These are phyloP conservation scores for Chrysopogon serrulatus DNA, from an alignment of 176 grass and related monocot species.

Conservation along the genomic window DNA sequence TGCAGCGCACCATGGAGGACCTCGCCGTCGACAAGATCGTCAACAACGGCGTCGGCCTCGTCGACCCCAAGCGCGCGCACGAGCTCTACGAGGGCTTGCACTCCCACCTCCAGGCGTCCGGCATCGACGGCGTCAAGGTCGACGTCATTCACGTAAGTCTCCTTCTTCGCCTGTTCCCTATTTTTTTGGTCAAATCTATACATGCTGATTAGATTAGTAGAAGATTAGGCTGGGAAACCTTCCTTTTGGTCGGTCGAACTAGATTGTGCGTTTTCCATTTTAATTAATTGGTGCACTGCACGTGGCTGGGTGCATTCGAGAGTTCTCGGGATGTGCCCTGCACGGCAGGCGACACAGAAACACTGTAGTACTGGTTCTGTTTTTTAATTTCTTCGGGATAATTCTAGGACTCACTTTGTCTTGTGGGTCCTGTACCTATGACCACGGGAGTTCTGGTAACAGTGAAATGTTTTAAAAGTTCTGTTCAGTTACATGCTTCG, in stretches of 20 bases:
- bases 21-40: constrained; percentile 91
- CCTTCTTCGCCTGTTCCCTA: no score
- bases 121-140: no score
- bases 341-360: background rate
- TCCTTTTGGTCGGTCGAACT: background rate
- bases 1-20: constrained; percentile 81
- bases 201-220: background rate
- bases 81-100: constrained; percentile 58
- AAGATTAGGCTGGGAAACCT: background rate
- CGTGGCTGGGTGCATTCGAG: background rate
- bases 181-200: background rate
- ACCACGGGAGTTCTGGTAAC: background rate
- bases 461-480: no score
- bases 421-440: background rate
- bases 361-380: background rate
- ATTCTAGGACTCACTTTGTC: no score
- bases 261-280: background rate
- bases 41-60: constrained; percentile 69
- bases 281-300: background rate
- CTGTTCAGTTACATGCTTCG: no score
- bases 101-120: background rate
- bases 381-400: background rate
- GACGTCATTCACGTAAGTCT: constrained; percentile 37
- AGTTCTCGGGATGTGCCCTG: background rate
- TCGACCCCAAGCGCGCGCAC: constrained; percentile 34